Percentiles rank a stretch among this genome's conserved stretches.
Evolutionary conservation across 2,329 filamentous ascomycete genomes (phyloP).

Genomic region (Ceratocystis cubensis): DNA sequence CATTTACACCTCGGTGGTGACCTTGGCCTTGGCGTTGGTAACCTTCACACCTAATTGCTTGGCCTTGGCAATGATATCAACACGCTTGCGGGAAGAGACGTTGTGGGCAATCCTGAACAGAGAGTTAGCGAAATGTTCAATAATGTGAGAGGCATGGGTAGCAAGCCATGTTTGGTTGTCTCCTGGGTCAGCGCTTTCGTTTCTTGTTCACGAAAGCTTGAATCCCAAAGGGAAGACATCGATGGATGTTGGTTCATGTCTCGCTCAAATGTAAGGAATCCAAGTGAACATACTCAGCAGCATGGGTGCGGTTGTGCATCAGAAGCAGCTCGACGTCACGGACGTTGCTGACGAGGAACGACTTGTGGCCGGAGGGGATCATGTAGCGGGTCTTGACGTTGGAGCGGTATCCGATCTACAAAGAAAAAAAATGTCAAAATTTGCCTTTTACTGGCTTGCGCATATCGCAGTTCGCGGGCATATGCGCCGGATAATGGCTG

Average conservation of each 20-base stretch:
- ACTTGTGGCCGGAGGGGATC: slow-evolving; percentile 99
- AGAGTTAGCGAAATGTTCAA: slow-evolving; percentile 29
- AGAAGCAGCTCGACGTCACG: slow-evolving; percentile 93
- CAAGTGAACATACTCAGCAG: slow-evolving; percentile 70
- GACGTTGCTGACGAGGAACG: slow-evolving; percentile 96
- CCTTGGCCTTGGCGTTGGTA: slow-evolving; percentile 97
- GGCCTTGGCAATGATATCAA: slow-evolving; percentile 93
- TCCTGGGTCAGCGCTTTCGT: not conserved
- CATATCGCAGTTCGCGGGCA: not conserved
- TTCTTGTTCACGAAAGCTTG: not conserved
- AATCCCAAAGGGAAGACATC: not conserved
- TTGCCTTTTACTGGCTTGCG: not conserved
- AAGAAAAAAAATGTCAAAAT: slow-evolving; percentile 2
- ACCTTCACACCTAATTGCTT: slow-evolving; percentile 99
- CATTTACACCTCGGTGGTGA: slow-evolving; percentile 79
- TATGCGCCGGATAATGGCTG: not conserved
- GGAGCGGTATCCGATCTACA: slow-evolving; percentile 90
- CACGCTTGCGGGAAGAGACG: slow-evolving; percentile 96
- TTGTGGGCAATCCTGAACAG: slow-evolving; percentile 80
- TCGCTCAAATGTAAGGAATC: not conserved
- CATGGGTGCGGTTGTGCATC: slow-evolving; percentile 99
- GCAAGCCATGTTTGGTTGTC: not conserved
- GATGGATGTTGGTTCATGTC: not conserved
- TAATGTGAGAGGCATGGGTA: not conserved
- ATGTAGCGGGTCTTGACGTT: slow-evolving; percentile 99